Conservation (phyloP, 148 eudicot genomes). For the Vaccinium macrocarpon region DNA sequence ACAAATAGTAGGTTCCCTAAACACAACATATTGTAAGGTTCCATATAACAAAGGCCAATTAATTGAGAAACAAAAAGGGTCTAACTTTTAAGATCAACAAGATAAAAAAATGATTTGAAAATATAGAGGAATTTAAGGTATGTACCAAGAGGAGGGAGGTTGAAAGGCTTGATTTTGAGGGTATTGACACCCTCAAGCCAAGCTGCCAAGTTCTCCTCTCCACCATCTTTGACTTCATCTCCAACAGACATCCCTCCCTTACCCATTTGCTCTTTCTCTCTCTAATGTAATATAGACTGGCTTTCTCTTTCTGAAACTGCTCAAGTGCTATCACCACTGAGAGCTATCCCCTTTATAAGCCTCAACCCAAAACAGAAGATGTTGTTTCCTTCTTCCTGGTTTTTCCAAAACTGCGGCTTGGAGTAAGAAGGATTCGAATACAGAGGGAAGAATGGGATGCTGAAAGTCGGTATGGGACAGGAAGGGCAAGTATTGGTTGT, state of each 20-base stretch:
- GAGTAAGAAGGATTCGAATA: neutral
- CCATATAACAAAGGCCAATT: neutral
- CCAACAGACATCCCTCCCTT: slow-evolving; percentile 64
- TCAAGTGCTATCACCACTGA: neutral
- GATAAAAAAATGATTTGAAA: neutral
- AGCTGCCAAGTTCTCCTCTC: slow-evolving; percentile 95
- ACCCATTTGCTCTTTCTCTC: slow-evolving; percentile 35
- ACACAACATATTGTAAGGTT: neutral
- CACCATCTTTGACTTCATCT: slow-evolving; percentile 30
- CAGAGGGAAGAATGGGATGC: neutral
- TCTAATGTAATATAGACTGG: neutral
- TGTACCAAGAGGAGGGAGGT: slow-evolving; percentile 84
- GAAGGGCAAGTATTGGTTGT: neutral
- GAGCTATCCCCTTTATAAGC: neutral
- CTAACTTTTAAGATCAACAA: neutral
- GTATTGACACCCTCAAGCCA: slow-evolving; percentile 77
- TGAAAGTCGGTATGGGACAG: neutral
- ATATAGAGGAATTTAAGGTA: neutral
- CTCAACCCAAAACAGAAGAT: neutral
- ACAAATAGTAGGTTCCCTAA: neutral
- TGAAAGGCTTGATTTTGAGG: slow-evolving; percentile 85
- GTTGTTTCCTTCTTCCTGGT: neutral
- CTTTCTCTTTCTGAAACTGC: neutral
- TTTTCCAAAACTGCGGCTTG: neutral
- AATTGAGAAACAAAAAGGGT: neutral